A percentile compares a stretch with the other conserved stretches of the same genome.
These are phyloP conservation scores for Solidago caesia DNA, from an alignment of 129 eudicot species.

Conservation along the genomic window DNA sequence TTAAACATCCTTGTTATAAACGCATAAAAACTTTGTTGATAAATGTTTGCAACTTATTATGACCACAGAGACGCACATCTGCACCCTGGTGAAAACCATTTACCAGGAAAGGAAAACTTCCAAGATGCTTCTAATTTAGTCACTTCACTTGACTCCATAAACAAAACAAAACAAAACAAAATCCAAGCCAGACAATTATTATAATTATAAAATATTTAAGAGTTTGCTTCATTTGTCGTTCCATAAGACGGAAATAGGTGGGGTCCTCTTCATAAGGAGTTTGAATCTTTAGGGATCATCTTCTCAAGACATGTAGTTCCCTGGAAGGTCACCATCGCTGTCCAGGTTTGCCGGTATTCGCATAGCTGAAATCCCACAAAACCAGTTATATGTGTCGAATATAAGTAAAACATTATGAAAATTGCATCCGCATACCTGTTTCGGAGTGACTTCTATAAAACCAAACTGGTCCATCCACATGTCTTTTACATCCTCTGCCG, in stretches of 20 bases:
- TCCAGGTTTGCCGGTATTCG: constrained; percentile 39
- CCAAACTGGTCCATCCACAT: constrained; percentile 69
- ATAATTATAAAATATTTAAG: too few species aligned
- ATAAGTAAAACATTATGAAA: background rate
- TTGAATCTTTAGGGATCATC: constrained; percentile 32
- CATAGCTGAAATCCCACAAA: constrained; percentile 40
- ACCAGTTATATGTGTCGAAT: background rate
- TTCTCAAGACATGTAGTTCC: constrained; percentile 70
- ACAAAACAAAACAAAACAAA: too few species aligned
- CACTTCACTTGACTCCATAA: too few species aligned
- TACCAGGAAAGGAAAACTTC: too few species aligned
- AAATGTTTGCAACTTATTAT: too few species aligned
- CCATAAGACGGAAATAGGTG: background rate
- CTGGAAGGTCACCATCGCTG: constrained; percentile 54
- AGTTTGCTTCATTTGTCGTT: too few species aligned
- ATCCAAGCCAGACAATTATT: background rate
- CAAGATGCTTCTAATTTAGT: too few species aligned
- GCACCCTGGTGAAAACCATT: too few species aligned
- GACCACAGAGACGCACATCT: too few species aligned
- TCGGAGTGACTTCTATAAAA: constrained; percentile 41
- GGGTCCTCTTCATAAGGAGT: constrained; percentile 25
- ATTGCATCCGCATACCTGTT: constrained; percentile 29
- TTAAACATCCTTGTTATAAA: too few species aligned
- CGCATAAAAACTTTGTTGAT: too few species aligned
- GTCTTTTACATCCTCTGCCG: constrained; percentile 58